Evolutionary conservation across 768 basidiomycete species (phyloP).

Genomic region (Tylopilus subfusipes): DNA sequence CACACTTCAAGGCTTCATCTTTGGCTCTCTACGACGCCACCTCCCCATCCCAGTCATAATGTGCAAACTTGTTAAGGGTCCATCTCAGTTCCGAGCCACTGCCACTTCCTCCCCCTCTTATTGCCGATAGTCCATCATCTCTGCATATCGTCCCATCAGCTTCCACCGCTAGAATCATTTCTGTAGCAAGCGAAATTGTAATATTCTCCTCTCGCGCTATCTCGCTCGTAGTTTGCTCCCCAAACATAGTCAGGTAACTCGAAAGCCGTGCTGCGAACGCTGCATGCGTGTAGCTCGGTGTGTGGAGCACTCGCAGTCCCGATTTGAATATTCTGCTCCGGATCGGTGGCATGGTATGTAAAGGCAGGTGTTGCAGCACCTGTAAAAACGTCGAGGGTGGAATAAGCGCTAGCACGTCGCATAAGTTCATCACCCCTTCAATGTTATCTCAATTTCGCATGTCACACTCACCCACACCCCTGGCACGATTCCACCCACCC

Average conservation of each 20-base stretch:
- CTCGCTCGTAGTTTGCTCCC: conserved; percentile 59
- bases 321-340: conserved; percentile 64
- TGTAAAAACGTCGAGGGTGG: conserved; percentile 85
- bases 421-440: background rate
- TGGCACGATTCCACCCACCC: conserved; percentile 92
- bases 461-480: conserved; percentile 68
- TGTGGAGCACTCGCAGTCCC: conserved; percentile 79
- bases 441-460: background rate
- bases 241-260: conserved; percentile 47
- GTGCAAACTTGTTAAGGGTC: conserved; percentile 64
- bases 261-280: conserved; percentile 69
- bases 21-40: background rate
- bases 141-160: conserved; percentile 65
- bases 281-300: conserved; percentile 65
- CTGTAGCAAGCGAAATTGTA: conserved; percentile 66
- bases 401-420: conserved; percentile 63
- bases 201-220: conserved; percentile 70
- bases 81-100: conserved; percentile 63
- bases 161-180: conserved; percentile 79
- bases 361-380: conserved; percentile 63
- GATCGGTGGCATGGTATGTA: conserved; percentile 66
- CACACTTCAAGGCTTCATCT: background rate
- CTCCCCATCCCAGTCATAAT: conserved; percentile 77
- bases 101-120: conserved; percentile 41
- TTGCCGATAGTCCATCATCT: conserved; percentile 54